phyloP scores from a whole-genome alignment of 768 basidiomycete genomes.

The Trametes sanguinea region DNA sequence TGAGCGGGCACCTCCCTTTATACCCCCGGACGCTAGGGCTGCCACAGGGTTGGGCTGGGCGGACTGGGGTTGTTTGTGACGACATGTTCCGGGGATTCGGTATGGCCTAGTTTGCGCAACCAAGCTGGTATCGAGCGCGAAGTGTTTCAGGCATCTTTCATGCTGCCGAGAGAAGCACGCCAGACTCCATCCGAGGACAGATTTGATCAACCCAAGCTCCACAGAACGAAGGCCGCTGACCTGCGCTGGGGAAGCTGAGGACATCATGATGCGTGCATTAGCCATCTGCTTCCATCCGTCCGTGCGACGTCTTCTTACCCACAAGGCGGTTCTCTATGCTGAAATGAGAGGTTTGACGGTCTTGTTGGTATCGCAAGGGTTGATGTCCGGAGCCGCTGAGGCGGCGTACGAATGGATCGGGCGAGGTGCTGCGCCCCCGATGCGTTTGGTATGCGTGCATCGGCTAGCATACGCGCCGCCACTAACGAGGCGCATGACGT shows the following conservation, averaged over 20 bases:
- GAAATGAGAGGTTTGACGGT: background rate
- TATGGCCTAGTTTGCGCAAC: background rate
- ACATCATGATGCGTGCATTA: background rate
- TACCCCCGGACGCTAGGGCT: slow-evolving; percentile 1
- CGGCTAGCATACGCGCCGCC: slow-evolving; percentile 7
- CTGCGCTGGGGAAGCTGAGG: background rate
- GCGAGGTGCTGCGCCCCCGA: background rate
- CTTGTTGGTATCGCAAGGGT: background rate
- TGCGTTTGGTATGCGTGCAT: background rate
- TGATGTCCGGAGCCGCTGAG: background rate
- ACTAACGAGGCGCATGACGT: background rate
- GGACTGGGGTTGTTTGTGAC: background rate
- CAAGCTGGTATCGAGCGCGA: slow-evolving; percentile 2
- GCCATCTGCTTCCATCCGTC: slow-evolving; percentile 11
- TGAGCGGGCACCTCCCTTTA: slow-evolving; percentile 5
- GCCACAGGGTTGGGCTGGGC: background rate
- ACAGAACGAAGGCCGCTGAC: background rate
- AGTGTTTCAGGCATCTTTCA: slow-evolving; percentile 14
- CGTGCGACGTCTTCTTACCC: background rate
- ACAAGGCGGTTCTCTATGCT: background rate
- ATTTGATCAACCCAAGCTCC: slow-evolving; percentile 12
- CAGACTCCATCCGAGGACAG: slow-evolving; percentile 8
- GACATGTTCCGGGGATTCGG: slow-evolving; percentile 4
- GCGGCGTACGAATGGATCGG: background rate
- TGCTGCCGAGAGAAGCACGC: slow-evolving; percentile 16